phyloP scores from a whole-genome alignment of 2,329 filamentous ascomycete species.

The Trichoderma pleuroti region DNA sequence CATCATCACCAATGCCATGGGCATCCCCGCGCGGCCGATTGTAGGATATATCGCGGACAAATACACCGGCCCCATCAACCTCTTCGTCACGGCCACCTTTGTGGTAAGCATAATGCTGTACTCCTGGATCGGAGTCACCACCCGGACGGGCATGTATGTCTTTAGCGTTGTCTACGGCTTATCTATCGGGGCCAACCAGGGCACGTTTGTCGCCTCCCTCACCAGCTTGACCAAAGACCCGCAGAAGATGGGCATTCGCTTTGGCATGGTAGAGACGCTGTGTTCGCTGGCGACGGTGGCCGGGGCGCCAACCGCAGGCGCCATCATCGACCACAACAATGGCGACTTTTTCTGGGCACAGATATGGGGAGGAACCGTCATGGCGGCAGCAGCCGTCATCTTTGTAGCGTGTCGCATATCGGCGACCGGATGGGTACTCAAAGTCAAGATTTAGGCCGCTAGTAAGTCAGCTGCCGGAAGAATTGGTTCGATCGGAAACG shows the following conservation, averaged over 20 bases:
- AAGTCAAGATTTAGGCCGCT: slow-evolving; percentile 33
- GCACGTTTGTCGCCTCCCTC: slow-evolving; percentile 39
- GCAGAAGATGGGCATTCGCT: slow-evolving; percentile 43
- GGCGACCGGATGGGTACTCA: slow-evolving; percentile 36
- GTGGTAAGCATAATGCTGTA: slow-evolving; percentile 48
- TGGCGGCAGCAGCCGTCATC: slow-evolving; percentile 33
- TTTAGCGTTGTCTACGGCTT: slow-evolving; percentile 45
- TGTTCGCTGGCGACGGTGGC: slow-evolving; percentile 42
- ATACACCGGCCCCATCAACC: slow-evolving; percentile 52
- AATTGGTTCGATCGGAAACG: background rate
- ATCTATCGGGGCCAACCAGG: slow-evolving; percentile 42
- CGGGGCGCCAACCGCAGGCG: slow-evolving; percentile 43
- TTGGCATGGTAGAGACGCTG: slow-evolving; percentile 45
- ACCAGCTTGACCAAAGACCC: slow-evolving; percentile 43
- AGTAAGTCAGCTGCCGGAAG: background rate
- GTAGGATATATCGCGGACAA: slow-evolving; percentile 52
- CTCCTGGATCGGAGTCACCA: slow-evolving; percentile 53
- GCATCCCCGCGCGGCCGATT: slow-evolving; percentile 52
- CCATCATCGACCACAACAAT: slow-evolving; percentile 41
- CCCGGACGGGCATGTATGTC: slow-evolving; percentile 38
- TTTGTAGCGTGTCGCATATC: slow-evolving; percentile 34
- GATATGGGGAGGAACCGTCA: slow-evolving; percentile 44
- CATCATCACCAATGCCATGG: slow-evolving; percentile 55
- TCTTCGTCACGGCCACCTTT: slow-evolving; percentile 47
- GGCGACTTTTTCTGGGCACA: slow-evolving; percentile 44